Base-by-base conservation (phyloP, 176 grass and related monocot species). In the Luzula sylvatica region DNA sequence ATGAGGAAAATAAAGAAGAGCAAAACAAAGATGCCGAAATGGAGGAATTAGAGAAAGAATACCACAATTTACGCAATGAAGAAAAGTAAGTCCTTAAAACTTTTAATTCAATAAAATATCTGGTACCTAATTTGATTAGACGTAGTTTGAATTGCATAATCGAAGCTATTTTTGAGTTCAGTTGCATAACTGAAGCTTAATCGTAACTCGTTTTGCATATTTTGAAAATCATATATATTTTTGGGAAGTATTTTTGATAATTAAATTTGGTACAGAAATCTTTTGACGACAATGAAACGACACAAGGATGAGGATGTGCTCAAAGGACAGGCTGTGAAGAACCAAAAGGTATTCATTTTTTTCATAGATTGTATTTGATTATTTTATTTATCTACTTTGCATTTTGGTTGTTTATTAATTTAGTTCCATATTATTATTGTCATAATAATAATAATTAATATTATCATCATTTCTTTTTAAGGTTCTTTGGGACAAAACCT, bases 401-500 rank as follows among this genome's bases (percentile, higher is more conserved):
- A 3, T 4, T 23, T 15, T 63, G 15, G 3, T 11, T 18, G 26
- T 23, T n/a, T 23, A 67, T 51, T n/a, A 9, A 65, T 20, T 20
- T 26, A 19, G 3, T 18, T 27, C 7, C 41, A 22, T 66, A 29
- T 55, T 5, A 25, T 24, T 30, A 42, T 26, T 58, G 15, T 53
- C 28, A 40, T 46, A 17, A 22, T 12, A 45, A 20, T n/a, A n/a
- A n/a, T n/a, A n/a, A n/a, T n/a, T n/a, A n/a, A n/a, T n/a, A n/a
- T 8, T 12, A 13, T 17, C 19, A 11, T 51, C 14, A 44, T 75
- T 20, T 23, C 44, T 20, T 32, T 11, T 72, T 8, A 61, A 96
- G 90, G 80, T 29, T 7, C 61, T 88, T 24, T 95, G 90, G 90
- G 90, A 88, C 63, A 88, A 74, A 66, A 81, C 77, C 15, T 53